Evolutionary conservation across 2,329 filamentous ascomycete species (phyloP), one percentile per base, ranked within the genome.

Genomic region (Rhynchosporium graminicola): DNA sequence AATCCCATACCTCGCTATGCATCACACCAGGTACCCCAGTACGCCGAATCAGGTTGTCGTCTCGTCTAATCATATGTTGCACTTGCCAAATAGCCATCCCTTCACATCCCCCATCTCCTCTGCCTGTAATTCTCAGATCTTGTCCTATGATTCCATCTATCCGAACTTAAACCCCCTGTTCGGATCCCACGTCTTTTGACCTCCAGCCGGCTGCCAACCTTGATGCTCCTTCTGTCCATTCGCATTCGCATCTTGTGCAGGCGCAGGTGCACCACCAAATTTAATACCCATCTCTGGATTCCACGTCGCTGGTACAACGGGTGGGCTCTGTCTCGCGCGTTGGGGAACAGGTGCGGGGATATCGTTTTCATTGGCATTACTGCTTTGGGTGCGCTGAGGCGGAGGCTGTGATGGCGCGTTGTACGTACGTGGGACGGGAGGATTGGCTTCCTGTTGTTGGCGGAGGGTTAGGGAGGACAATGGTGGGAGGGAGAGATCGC

Each of bases 261-360:
- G 46, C 36, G 15, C 36, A 20, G 69, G 52, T 10, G 72, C 66
- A 13, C 78, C 82, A 0, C 84, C 85, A 75, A 97, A 96, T 62
- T 87, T 87, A 70, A 96, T 95, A 0, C 89, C 90, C 80, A 91
- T 87, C 2, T 88, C 87, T 0, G 92, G 91, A 60, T 85, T 87
- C 92, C 92, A 97, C 74, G 90, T 86, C 6, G 75, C 83, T 77
- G 69, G 82, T 75, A 65, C 79, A 55, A 76, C 71, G 20, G 77
- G 74, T 33, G 76, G 78, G 33, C 77, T 73, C 2, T 81, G 78
- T 60, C 80, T 77, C 71, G 88, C 68, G 87, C 78, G 74, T 43
- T 79, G 78, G 1, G 80, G 79, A 42, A 78, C 75, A 1, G 80
- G 80, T 28, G 80, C 80, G 0, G 79, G 76, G 48, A 82, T 72